Evolutionary conservation across 2,329 filamentous ascomycete species (phyloP), one percentile per base, ranked within the genome.

Genomic region (Chalara sp.): DNA sequence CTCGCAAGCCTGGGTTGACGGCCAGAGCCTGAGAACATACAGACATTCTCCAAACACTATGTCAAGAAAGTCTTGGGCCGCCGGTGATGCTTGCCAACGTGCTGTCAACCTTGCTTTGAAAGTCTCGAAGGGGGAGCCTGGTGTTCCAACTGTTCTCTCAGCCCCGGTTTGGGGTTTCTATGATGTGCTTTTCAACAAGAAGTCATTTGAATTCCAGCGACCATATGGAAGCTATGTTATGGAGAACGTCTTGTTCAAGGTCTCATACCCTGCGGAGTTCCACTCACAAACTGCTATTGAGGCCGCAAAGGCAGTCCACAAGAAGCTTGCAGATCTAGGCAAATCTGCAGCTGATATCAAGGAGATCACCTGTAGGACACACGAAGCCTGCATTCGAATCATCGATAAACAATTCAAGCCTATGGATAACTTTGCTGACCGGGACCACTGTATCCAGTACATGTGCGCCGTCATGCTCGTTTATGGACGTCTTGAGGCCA

Each of bases 361-460:
- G 76, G 80, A 80, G 55, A 82, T 99, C 65, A 90, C 86, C 62
- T 96, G 92, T 82, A 86, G 93, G 64, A 99, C 93, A 6, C 93
- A 99, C 76, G 93, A 99, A 74, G 93, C 93, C 53, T 97, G 93
- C 76, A 83, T 99, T 68, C 90, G 93, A 65, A 99, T 99, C 74
- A 99, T 99, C 65, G 93, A 99, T 81, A 99, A 99, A 81, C 93
- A 99, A 75, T 95, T 96, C 81, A 97, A 96, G 81, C 85, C 91
- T 63, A 95, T 99, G 89, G 91, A 96, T 78, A 99, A 99, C 83
- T 99, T 97, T 67, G 93, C 93, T 66, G 93, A 99, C 75, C 90
- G 93, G 66, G 93, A 99, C 73, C 93, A 99, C 81, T 99, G 93
- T 75, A 92, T 99, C 61, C 93, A 97, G 76, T 99, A 99, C 82